Evolutionary conservation across 352 stramenopile species (phyloP).

Genomic region (Achlya hypogyna): DNA sequence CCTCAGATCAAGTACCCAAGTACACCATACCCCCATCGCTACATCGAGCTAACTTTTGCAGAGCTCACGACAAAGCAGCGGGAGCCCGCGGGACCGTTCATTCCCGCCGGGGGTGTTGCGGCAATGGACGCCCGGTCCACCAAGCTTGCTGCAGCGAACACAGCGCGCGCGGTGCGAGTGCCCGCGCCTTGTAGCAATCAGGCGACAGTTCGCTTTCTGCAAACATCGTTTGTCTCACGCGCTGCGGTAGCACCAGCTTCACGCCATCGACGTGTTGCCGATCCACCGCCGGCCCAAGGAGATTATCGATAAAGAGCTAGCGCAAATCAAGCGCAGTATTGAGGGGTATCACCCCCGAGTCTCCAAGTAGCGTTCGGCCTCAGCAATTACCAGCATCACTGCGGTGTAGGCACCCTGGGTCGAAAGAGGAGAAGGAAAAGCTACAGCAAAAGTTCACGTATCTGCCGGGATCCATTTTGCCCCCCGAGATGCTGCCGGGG

Average conservation of each 20-base stretch:
- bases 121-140: constrained; percentile 38
- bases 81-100: constrained; percentile 41
- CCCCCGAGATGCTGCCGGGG: constrained; percentile 55
- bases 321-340: constrained; percentile 60
- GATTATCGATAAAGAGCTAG: constrained; percentile 72
- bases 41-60: constrained; percentile 16
- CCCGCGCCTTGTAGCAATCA: constrained; percentile 37
- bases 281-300: constrained; percentile 47
- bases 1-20: constrained; percentile 64
- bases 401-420: constrained; percentile 22
- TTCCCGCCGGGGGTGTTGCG: constrained; percentile 40
- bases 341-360: constrained; percentile 44
- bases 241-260: constrained; percentile 26
- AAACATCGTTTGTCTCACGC: constrained; percentile 13
- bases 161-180: constrained; percentile 25
- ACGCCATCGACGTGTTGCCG: constrained; percentile 48
- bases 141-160: constrained; percentile 31
- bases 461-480: constrained; percentile 54
- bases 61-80: constrained; percentile 44
- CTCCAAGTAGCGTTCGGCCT: constrained; percentile 31
- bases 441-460: constrained; percentile 73
- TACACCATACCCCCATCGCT: constrained; percentile 23
- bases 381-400: not conserved
- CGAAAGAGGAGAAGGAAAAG: constrained; percentile 76
- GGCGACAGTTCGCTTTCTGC: too few species aligned